phyloP scores from a whole-genome alignment of 345 rosid genomes.

The Acer negundo region DNA sequence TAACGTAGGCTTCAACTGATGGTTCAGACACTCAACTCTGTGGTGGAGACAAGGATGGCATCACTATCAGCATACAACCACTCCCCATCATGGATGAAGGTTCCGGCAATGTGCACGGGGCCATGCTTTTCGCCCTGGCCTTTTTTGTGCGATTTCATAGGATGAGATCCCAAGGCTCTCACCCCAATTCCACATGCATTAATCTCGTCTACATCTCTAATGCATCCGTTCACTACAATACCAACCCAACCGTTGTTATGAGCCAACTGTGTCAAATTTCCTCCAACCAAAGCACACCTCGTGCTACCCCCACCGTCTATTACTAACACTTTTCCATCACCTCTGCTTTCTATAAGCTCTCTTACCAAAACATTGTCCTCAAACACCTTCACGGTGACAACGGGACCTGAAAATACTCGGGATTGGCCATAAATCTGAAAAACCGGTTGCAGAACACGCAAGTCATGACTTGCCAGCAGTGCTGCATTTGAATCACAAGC shows the following conservation, averaged over 20 bases:
- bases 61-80: constrained; percentile 92
- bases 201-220: constrained; percentile 86
- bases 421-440: constrained; percentile 79
- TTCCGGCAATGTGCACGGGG: constrained; percentile 58
- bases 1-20: too few relatives aligned
- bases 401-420: constrained; percentile 66
- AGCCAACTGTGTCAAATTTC: constrained; percentile 70
- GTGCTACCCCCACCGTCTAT: constrained; percentile 90
- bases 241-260: constrained; percentile 88
- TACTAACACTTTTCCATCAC: constrained; percentile 81
- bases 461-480: constrained; percentile 57
- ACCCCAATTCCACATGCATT: constrained; percentile 73
- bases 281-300: constrained; percentile 84
- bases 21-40: constrained; percentile 54
- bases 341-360: constrained; percentile 66
- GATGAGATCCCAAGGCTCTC: constrained; percentile 79
- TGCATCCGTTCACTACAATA: constrained; percentile 74
- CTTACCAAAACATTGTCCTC: constrained; percentile 87
- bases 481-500: constrained; percentile 76
- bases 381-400: constrained; percentile 75
- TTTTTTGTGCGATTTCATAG: constrained; percentile 72
- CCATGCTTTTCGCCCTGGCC: constrained; percentile 79
- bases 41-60: constrained; percentile 66
- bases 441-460: constrained; percentile 66
- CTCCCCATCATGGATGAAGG: constrained; percentile 65